Percentiles rank a stretch among this genome's conserved stretches.
These are phyloP conservation scores for Termitomyces sp. DNA, from an alignment of 768 basidiomycete genomes.

Conservation along the genomic window DNA sequence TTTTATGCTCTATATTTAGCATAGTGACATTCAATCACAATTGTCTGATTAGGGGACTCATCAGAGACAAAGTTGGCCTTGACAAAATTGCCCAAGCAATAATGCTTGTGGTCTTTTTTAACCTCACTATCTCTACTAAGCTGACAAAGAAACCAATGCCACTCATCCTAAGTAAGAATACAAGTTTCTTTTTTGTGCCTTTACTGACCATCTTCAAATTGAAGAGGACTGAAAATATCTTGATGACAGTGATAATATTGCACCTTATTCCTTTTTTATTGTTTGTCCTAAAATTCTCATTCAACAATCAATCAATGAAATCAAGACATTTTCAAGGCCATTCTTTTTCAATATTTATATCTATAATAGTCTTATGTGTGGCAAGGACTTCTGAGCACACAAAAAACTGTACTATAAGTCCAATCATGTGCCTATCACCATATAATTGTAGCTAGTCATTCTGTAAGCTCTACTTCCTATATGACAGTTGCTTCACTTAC, in stretches of 20 bases:
- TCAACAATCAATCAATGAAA: conserved; percentile 20
- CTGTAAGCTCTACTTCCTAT: conserved; percentile 17
- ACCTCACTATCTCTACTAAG: neutral
- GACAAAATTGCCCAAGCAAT: neutral
- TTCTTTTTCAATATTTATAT: conserved; percentile 23
- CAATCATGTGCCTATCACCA: conserved; percentile 6
- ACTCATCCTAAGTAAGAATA: neutral
- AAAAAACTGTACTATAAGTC: conserved; percentile 16
- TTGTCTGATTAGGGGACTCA: neutral
- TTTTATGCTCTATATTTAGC: too few species aligned
- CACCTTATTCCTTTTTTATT: too few species aligned
- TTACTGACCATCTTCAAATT: too few species aligned
- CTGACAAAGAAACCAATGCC: neutral
- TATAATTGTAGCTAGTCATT: conserved; percentile 23
- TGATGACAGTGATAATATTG: too few species aligned
- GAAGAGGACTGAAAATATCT: too few species aligned
- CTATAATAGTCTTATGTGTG: conserved; percentile 15
- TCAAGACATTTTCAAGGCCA: conserved; percentile 14
- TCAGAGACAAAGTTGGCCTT: neutral
- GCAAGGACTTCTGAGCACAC: conserved; percentile 19
- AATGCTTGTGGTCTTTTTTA: neutral
- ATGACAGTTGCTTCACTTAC: too few species aligned
- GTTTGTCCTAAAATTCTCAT: too few species aligned
- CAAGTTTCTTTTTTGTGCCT: too few species aligned
- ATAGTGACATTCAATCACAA: too few species aligned